Percentiles rank a stretch among this genome's conserved stretches.
Evolutionary conservation across 2,329 filamentous ascomycete genomes (phyloP).

Genomic region (Venturia asperata): DNA sequence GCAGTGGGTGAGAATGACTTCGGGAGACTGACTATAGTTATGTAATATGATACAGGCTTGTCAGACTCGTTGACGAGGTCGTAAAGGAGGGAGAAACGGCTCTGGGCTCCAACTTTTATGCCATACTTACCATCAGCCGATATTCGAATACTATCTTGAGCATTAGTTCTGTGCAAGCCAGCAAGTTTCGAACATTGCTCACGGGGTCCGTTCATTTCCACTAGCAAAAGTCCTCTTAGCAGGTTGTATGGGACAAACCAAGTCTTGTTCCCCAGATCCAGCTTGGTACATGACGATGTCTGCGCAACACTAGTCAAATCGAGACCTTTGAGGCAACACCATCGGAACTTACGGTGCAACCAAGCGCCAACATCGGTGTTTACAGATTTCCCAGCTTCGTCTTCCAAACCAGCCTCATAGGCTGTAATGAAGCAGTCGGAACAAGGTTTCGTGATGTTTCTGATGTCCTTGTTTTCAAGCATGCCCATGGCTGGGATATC

Average conservation of each 20-base stretch:
- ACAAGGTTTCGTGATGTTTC: conserved; percentile 12
- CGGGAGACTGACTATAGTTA: neutral
- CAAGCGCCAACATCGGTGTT: conserved; percentile 11
- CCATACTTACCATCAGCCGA: conserved; percentile 7
- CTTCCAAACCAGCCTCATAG: neutral
- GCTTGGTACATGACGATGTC: conserved; percentile 2
- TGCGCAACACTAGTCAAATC: neutral
- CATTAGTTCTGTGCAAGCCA: neutral
- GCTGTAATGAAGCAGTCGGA: conserved; percentile 9
- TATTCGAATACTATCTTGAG: neutral
- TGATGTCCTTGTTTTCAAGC: neutral
- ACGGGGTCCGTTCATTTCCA: conserved; percentile 15
- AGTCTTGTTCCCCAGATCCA: neutral
- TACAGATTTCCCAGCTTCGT: conserved; percentile 1
- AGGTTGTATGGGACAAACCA: conserved; percentile 1
- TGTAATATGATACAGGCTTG: conserved; percentile 4
- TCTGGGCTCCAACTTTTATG: neutral
- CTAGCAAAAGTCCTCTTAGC: conserved; percentile 13
- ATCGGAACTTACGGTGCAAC: neutral
- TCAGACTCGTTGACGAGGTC: conserved; percentile 14
- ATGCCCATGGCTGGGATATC: conserved; percentile 7
- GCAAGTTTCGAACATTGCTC: neutral
- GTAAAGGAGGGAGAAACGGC: conserved; percentile 9
- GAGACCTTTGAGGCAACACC: neutral
- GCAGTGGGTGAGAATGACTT: neutral